Base-by-base conservation (phyloP, 768 basidiomycete genomes). In the Tricholoma flavovirens region DNA sequence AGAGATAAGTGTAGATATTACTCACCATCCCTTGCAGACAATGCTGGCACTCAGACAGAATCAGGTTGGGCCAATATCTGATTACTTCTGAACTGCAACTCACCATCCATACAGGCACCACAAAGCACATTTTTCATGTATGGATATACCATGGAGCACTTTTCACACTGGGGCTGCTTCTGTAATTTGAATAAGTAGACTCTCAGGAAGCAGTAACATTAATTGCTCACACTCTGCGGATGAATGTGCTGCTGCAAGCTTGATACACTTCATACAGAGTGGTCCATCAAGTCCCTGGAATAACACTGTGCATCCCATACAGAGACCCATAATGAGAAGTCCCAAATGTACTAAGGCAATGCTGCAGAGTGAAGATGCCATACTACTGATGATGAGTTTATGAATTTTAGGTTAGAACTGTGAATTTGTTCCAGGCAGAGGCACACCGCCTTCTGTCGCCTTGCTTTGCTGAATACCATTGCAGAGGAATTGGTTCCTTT, bases 261-360 rank as follows among this genome's bases (percentile, higher is more conserved):
- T 49, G 15, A 49, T 30, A 49, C 46, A 49, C 46, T 49, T 49
- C 46, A 49, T 49, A 49, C 46, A 49, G 11, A 49, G 22, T 14
- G 46, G 22, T 26, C 36, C 51, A 26, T 33, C 22, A 19, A 52
- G 51, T 35, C 36, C 36, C 15, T 12, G 51, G 51, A 52, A 52
- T 24, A 38, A 24, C 33, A 52, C 35, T 22, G 51, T 15, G 24
- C 51, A 52, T 12, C n/a, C n/a, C n/a, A n/a, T n/a, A n/a, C n/a
- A n/a, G n/a, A n/a, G n/a, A n/a, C n/a, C n/a, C n/a, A n/a, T 52
- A 54, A 35, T 49, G 30, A 30, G 22, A 30, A 40, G 17, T 40
- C 38, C 38, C n/a, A 9, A 40, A 40, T 17, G n/a, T 19, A 40
- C n/a, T 11, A 40, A 40, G 5, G 38, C 4, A n/a, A n/a, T n/a